Evolutionary conservation across 2,329 filamentous ascomycete species (phyloP), one percentile per base, ranked within the genome.

Genomic region (Colletotrichum eremochloae): DNA sequence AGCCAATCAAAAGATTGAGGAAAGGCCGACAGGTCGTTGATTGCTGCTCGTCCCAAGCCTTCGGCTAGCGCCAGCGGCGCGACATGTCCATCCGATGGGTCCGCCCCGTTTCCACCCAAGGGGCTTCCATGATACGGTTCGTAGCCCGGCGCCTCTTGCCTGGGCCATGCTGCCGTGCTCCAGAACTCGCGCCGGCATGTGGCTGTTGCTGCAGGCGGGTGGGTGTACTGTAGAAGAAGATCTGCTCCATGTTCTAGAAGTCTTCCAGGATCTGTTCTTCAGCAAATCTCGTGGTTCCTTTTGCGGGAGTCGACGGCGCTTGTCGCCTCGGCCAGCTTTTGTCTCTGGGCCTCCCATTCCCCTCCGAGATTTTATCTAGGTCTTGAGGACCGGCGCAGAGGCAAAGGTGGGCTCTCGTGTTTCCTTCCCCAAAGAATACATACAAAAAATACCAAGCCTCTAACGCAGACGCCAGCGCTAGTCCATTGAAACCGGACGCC

Each of bases 231-330:
- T 58, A 20, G 46, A 29, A 40, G 70, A 61, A n/a, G 70, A 70
- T 65, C 66, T 63, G 48, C 60, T 52, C 66, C 66, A 48, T 64
- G 66, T 72, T 72, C 70, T 72, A 70, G 66, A 72, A 72, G 66
- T 44, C 55, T 64, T 72, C 53, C 50, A 60, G 69, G 61, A 69
- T 72, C 44, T 64, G 46, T 70, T 72, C 70, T 72, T 55, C 61
- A 72, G 46, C 66, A 40, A 55, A 69, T 50, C 60, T 33, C 52
- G 57, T 61, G 33, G 29, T 69, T 72, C 61, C 61, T 72, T 61
- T 72, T 65, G 18, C 20, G 11, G 5, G 14, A 60, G 20, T 60
- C n/a, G 44, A 40, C 48, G 53, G 33, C 58, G 40, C 14, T 5
- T 9, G 15, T 52, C 20, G 18, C 8, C 12, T 38, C 18, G 9